Base-by-base conservation (phyloP, 106 monocot genomes). In the Apostasia shenzhenica region DNA sequence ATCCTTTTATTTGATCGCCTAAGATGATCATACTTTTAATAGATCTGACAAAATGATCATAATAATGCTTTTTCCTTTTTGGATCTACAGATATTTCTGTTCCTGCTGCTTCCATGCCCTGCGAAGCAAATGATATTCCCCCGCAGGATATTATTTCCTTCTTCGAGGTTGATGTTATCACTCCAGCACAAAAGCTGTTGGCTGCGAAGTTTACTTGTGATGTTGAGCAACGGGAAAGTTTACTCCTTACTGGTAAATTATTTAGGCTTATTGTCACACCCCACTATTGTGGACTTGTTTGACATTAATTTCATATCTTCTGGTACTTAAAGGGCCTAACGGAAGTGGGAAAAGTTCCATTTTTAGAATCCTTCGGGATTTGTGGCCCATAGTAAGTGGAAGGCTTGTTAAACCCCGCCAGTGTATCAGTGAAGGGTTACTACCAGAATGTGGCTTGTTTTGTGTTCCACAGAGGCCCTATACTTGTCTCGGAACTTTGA, bases 311-410 rank as follows among this genome's bases (percentile, higher is more conserved):
- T 70, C 41, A 52, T 69, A 10, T 55, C 14, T 68, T 70, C 42
- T 49, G 14, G 43, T 65, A 63, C 43, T 65, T 82, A 8, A 84
- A 99, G 99, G 99, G 48, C 99, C 99, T 51, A 99, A 99, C 90
- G 99, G 99, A 4, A 99, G 99, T 79, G 99, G 99, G 7, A 99
- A 99, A 77, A 99, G 93, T 69, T 93, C 99, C 2, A 80, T 99
- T 46, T 99, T 99, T 67, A 87, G 99, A 81, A 82, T 93, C 69
- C 87, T 99, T 69, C 65, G 83, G 72, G 99, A 84, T 66, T 66
- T 99, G 66, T 99, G 99, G 99, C 99, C 99, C 2, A 67, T 78
- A 69, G 85, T 71, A 48, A 81, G 72, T 77, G 99, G 99, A 70
- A 74, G 67, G 51, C 76, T 99, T 53, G 50, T 67, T 66, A 99